A percentile compares a stretch with the other conserved stretches of the same genome.
phyloP scores from a whole-genome alignment of 177 flowering plant genomes.

The Vitis hybrid region DNA sequence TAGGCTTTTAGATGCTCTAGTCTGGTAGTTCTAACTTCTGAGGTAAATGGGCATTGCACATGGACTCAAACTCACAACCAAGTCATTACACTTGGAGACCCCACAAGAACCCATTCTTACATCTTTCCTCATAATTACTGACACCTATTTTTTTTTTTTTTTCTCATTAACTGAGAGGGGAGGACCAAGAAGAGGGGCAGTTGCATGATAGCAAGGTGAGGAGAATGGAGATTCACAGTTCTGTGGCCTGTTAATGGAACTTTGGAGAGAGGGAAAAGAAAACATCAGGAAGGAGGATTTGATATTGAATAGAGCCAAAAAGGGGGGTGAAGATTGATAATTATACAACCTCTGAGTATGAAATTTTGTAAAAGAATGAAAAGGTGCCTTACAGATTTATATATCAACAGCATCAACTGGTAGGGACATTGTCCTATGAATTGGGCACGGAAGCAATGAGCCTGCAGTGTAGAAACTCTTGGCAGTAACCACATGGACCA shows the following conservation, averaged over 20 bases:
- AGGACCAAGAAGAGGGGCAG: too few relatives aligned
- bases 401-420: slow-evolving; percentile 53
- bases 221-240: too few relatives aligned
- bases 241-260: too few relatives aligned
- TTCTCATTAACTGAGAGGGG: too few relatives aligned
- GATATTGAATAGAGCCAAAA: slow-evolving; percentile 5
- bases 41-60: slow-evolving; percentile 3
- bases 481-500: slow-evolving; percentile 6
- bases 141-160: too few relatives aligned
- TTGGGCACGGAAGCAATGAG: slow-evolving; percentile 31
- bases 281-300: neutral
- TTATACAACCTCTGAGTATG: slow-evolving; percentile 24
- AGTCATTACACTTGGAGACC: slow-evolving; percentile 8
- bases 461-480: slow-evolving; percentile 24
- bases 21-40: neutral
- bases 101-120: slow-evolving; percentile 23
- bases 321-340: slow-evolving; percentile 6
- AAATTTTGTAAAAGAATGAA: slow-evolving; percentile 22
- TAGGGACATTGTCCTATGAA: slow-evolving; percentile 46
- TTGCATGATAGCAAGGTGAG: too few relatives aligned
- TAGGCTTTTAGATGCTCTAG: slow-evolving; percentile 2
- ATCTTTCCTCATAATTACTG: neutral
- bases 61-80: slow-evolving; percentile 12
- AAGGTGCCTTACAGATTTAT: slow-evolving; percentile 15
- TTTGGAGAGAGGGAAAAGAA: slow-evolving; percentile 1